Evolutionary conservation across 129 eudicot species (phyloP).

Genomic region (Flaveria bidentis): DNA sequence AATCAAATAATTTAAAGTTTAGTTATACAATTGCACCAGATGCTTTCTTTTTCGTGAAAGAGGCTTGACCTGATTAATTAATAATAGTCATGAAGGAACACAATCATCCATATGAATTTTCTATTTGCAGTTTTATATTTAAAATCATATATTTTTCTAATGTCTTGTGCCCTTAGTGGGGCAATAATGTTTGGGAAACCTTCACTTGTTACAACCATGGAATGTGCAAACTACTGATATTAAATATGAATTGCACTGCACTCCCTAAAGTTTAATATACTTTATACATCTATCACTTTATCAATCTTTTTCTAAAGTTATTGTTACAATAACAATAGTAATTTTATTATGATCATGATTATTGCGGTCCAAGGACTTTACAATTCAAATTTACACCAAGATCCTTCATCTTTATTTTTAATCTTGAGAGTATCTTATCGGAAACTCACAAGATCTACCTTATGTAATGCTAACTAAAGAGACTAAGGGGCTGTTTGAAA

Average conservation of each 20-base stretch:
- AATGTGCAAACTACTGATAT: conserved; percentile 36
- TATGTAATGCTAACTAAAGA: too few relatives aligned
- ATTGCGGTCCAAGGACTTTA: conserved; percentile 8
- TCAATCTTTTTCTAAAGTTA: conserved; percentile 15
- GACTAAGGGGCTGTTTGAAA: too few relatives aligned
- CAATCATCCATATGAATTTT: conserved; percentile 26
- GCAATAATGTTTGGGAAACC: conserved; percentile 33
- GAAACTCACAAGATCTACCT: too few relatives aligned
- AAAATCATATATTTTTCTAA: background rate
- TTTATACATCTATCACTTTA: background rate
- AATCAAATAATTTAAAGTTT: background rate
- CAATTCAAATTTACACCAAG: conserved; percentile 15
- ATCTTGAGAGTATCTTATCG: too few relatives aligned
- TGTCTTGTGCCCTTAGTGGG: conserved; percentile 34
- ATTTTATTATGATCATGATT: too few relatives aligned
- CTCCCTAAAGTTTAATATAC: conserved; percentile 21
- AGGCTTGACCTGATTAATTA: conserved; percentile 13
- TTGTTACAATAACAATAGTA: background rate
- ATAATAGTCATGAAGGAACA: conserved; percentile 3
- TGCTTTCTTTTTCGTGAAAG: conserved; percentile 6
- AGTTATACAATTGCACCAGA: background rate
- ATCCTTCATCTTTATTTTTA: background rate
- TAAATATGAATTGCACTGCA: conserved; percentile 27
- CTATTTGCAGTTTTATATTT: background rate
- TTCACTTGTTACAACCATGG: conserved; percentile 28